Evolutionary conservation across 1,284 basidiomycete species (phyloP), one percentile per base, ranked within the genome.

Genomic region (Pulveroboletus sp.): DNA sequence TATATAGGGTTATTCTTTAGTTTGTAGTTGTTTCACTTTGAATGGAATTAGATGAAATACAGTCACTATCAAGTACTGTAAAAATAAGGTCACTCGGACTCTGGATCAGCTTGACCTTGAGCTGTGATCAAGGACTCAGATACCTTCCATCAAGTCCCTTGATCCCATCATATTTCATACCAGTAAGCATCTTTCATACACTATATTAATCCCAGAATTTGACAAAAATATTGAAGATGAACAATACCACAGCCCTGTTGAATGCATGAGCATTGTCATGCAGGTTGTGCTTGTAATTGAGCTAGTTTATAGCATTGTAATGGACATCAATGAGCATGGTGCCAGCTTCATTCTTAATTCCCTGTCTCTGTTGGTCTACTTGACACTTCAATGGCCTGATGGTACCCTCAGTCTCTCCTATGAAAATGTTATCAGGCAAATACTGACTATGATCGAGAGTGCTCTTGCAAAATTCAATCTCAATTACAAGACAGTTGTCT

Each of bases 371-470:
- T 8, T 54, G 17, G 54, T 63, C 4, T 63, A 44, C 29, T 45
- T 63, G 0, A 45, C 49, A 0, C 63, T 63, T 35, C 42, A 56
- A 42, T 2, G 12, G 5, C 14, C 0, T n/a, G 31, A 57, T 20
- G 38, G 54, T 8, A 47, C 47, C 5, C 43, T 61, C 4, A 35
- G 48, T 15, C 10, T 4, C 25, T 11, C 4, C 10, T 7, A 63
- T 4, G 17, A 60, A 18, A 51, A 60, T 9, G 22, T 57, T 3
- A 18, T 63, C 8, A 28, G 38, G 24, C 57, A 63, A 24, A 40
- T 63, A 11, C 58, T 58, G 2, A n/a, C 38, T 1, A 60, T 38
- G 1, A 56, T 56, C 1, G 12, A 52, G 14, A 36, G 12, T 1
- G 51, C 35, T 10, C 55, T 57, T 4, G 5, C 43, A 3, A 43